Evolutionary conservation across 495 filamentous ascomycete genomes (phyloP).

Genomic region (Daldinia caldariorum): DNA sequence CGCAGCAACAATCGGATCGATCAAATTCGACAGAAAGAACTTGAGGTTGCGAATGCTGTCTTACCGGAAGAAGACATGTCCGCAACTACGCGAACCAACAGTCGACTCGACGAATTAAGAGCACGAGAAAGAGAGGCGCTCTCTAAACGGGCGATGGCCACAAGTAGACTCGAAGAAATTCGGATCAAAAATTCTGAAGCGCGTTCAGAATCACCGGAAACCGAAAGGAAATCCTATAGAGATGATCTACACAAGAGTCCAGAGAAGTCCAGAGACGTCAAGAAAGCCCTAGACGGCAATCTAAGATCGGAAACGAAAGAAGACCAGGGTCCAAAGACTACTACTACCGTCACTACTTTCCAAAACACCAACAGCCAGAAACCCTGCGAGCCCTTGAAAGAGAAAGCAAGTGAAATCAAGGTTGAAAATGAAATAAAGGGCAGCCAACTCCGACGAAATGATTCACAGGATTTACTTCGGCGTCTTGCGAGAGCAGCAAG

Average conservation of each 20-base stretch:
- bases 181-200: slow-evolving; percentile 61
- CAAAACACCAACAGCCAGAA: slow-evolving; percentile 36
- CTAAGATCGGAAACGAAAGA: slow-evolving; percentile 47
- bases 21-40: slow-evolving; percentile 55
- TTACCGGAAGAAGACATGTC: slow-evolving; percentile 35
- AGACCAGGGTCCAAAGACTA: slow-evolving; percentile 49
- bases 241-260: slow-evolving; percentile 22
- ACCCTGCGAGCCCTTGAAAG: slow-evolving; percentile 2
- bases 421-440: slow-evolving; percentile 10
- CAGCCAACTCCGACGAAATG: slow-evolving; percentile 50
- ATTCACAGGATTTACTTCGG: slow-evolving; percentile 73
- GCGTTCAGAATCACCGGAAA: slow-evolving; percentile 45
- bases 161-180: slow-evolving; percentile 66
- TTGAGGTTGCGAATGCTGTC: slow-evolving; percentile 44
- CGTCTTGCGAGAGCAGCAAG: slow-evolving; percentile 71
- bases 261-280: slow-evolving; percentile 22
- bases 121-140: slow-evolving; percentile 68
- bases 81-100: slow-evolving; percentile 43
- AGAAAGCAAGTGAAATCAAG: slow-evolving; percentile 2
- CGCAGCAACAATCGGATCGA: slow-evolving; percentile 54
- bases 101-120: slow-evolving; percentile 64
- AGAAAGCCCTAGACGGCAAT: slow-evolving; percentile 46
- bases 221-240: slow-evolving; percentile 14
- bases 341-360: slow-evolving; percentile 64
- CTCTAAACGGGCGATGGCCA: slow-evolving; percentile 67